Conservation (phyloP, 768 basidiomycete genomes). For the Suillus variegatus region DNA sequence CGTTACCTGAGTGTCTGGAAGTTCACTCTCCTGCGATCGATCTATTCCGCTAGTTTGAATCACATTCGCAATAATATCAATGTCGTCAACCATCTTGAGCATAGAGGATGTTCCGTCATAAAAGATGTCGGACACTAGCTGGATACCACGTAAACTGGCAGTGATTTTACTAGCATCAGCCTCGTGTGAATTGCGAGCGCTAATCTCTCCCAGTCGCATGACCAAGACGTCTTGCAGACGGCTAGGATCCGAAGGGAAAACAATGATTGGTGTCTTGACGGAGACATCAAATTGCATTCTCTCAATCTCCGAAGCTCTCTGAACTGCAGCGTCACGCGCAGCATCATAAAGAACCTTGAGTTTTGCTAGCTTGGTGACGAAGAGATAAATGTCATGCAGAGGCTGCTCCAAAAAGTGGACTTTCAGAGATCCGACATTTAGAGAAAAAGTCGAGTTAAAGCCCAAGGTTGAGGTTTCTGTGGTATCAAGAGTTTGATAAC, state of each 20-base stretch:
- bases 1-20: slow-evolving; percentile 77
- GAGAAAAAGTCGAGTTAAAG: slow-evolving; percentile 78
- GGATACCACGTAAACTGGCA: slow-evolving; percentile 82
- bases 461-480: slow-evolving; percentile 67
- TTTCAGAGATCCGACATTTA: slow-evolving; percentile 88
- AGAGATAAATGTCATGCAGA: slow-evolving; percentile 85
- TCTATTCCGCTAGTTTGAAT: slow-evolving; percentile 62
- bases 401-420: slow-evolving; percentile 88
- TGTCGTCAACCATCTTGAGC: slow-evolving; percentile 92
- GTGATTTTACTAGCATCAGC: slow-evolving; percentile 54
- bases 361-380: slow-evolving; percentile 80
- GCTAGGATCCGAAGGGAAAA: slow-evolving; percentile 75
- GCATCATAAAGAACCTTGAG: slow-evolving; percentile 95
- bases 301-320: slow-evolving; percentile 90
- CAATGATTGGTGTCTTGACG: slow-evolving; percentile 88
- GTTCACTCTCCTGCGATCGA: slow-evolving; percentile 46
- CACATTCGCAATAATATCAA: slow-evolving; percentile 70
- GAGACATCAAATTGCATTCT: slow-evolving; percentile 92
- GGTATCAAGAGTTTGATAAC: slow-evolving; percentile 89
- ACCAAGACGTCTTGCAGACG: slow-evolving; percentile 68
- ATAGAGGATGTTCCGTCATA: slow-evolving; percentile 47
- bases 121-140: slow-evolving; percentile 71
- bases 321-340: slow-evolving; percentile 89
- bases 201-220: slow-evolving; percentile 87
- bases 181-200: slow-evolving; percentile 75